Evolutionary conservation across 305 asterid genomes (phyloP), one percentile per base, ranked within the genome.

Genomic region (Solanum aculeatissimum): DNA sequence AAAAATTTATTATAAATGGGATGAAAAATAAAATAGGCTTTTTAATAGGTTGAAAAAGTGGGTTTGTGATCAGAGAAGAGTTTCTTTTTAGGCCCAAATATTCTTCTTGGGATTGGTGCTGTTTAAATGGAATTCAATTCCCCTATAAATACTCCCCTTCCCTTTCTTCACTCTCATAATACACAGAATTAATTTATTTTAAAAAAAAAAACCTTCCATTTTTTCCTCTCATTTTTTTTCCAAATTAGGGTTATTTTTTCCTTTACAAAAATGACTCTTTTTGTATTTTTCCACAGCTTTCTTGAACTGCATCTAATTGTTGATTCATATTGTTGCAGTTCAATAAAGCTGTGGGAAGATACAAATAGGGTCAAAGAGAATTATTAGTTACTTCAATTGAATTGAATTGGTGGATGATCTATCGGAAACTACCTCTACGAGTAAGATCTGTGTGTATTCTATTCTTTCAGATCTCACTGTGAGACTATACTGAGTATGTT

Each of bases 71-170:
- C 85, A 69, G 77, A 68, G 49, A 29, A 87, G 86, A 72, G 85
- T 62, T 74, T 71, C 55, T 60, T 80, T 87, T 27, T 60, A 83
- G 78, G 83, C 85, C 90, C 89, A 86, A 87, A 89, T 89, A 87
- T 92, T 90, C 94, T 92, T 93, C 93, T 93, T 82, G 97, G 97
- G 95, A 92, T 93, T 92, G 94, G 90, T 88, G 97, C 3, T 8
- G 32, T 21, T 89, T 62, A 74, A 90, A 75, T 89, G 85, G 82
- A 85, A 87, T 85, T 82, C 81, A 80, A 87, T 84, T 88, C 77
- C 72, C 90, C 80, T 85, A 92, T 91, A 91, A 91, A 92, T 88
- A 89, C 86, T 40, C 19, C 84, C 75, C 75, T 58, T 35, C 79
- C 75, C 62, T 29, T 65, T n/a, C 63, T 27, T 77, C 82, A 29